phyloP scores from a whole-genome alignment of 2,329 filamentous ascomycete genomes.

The Penicillium sumatraense region DNA sequence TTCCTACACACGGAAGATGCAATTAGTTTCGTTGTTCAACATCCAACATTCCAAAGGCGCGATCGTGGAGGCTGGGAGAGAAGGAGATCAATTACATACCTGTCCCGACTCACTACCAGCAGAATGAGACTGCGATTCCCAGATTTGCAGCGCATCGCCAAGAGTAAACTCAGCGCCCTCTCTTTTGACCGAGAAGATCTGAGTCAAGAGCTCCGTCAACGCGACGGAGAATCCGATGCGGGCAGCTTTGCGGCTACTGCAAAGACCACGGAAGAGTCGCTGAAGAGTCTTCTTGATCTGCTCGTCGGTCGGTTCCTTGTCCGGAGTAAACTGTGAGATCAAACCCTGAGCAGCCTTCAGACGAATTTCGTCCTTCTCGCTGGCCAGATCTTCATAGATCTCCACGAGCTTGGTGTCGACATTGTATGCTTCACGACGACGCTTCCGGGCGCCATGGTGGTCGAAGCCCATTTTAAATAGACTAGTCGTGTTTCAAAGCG shows the following conservation, averaged over 20 bases:
- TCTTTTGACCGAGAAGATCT: conserved; percentile 61
- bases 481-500: conserved; percentile 2
- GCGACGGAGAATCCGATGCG: conserved; percentile 88
- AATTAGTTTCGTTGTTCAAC: conserved; percentile 60
- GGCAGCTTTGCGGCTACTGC: conserved; percentile 86
- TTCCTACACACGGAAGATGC: conserved; percentile 64
- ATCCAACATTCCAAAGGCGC: conserved; percentile 11
- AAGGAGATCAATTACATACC: conserved; percentile 45
- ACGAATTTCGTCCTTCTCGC: conserved; percentile 51
- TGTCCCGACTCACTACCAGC: conserved; percentile 58
- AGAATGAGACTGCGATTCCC: conserved; percentile 57
- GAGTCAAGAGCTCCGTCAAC: conserved; percentile 76
- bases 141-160: conserved; percentile 53
- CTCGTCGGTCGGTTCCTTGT: conserved; percentile 45
- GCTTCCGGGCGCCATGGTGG: conserved; percentile 37
- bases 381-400: conserved; percentile 55
- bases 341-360: conserved; percentile 51
- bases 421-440: conserved; percentile 46
- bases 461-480: conserved; percentile 33
- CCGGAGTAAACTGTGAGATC: conserved; percentile 49
- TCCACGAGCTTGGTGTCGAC: conserved; percentile 52
- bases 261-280: conserved; percentile 82
- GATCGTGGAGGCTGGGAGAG: neutral
- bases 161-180: conserved; percentile 43
- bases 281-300: conserved; percentile 52